These are phyloP conservation scores for Peronospora belbahrii DNA, from an alignment of 352 stramenopile species.

Conservation along the genomic window DNA sequence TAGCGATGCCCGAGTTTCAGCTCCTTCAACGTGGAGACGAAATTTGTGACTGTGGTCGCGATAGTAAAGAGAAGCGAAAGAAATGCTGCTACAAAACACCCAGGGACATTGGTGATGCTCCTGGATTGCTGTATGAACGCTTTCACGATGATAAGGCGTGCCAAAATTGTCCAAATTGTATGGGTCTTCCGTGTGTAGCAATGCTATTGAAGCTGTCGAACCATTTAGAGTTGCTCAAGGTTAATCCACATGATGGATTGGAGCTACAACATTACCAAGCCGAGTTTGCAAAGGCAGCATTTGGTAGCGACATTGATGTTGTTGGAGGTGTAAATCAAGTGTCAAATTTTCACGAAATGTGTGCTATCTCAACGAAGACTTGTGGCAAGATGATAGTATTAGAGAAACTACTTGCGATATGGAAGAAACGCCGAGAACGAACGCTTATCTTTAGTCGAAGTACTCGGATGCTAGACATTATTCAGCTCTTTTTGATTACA, in stretches of 20 bases:
- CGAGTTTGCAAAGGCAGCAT: conserved; percentile 47
- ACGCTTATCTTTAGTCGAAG: conserved; percentile 74
- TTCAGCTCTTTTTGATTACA: conserved; percentile 67
- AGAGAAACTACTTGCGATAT: conserved; percentile 56
- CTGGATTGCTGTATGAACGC: conserved; percentile 49
- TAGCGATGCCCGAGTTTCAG: conserved; percentile 67
- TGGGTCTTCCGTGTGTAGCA: conserved; percentile 61
- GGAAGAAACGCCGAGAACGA: conserved; percentile 56
- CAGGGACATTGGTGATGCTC: conserved; percentile 12
- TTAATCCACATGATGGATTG: conserved; percentile 45
- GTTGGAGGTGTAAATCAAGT: conserved; percentile 57
- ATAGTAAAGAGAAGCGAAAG: conserved; percentile 50
- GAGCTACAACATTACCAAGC: conserved; percentile 50
- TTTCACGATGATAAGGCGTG: conserved; percentile 51
- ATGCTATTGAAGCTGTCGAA: conserved; percentile 76
- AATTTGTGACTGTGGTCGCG: conserved; percentile 52
- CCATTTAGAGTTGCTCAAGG: conserved; percentile 73
- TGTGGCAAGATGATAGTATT: conserved; percentile 80
- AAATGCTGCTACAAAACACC: conserved; percentile 58
- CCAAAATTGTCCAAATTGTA: conserved; percentile 59
- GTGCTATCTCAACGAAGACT: conserved; percentile 51
- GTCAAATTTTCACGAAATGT: conserved; percentile 47
- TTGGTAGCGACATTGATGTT: conserved; percentile 43
- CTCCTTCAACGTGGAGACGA: conserved; percentile 55
- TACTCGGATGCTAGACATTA: conserved; percentile 74